Base-by-base conservation (phyloP, 2,329 filamentous ascomycete species). In the Teratosphaeria gauchensis region DNA sequence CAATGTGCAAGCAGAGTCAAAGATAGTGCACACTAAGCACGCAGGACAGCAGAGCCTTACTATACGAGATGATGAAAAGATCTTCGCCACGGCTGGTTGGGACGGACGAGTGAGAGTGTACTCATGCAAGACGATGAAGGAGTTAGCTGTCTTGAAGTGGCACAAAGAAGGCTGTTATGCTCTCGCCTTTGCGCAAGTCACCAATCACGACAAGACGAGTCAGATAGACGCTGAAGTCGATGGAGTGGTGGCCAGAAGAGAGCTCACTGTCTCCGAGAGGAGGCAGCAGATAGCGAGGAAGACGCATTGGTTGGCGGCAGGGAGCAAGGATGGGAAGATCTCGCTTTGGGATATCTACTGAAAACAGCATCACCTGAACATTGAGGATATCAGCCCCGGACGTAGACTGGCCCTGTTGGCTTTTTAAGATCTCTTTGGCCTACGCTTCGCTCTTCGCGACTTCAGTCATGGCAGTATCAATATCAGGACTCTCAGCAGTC, bases 1-100 rank as follows among this genome's bases (percentile, higher is more conserved):
- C 30, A 52, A 31, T 11, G 14, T 14, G 33, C 32, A 16, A 51
- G 33, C 19, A 4, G 54, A 63, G 24, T 53, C 60, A 11, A 65
- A 64, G 35, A 60, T 59, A 5, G 21, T 85, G 52, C 85, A 92
- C 65, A 96, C 92, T 1, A 92, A 88, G 69, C 94, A 97, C 72
- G 83, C 92, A 0, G 94, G 94, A 1, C 92, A 97, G 71, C 94
- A 99, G 73, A 84, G 85, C 11, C 75, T 99, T 6, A 77, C 75
- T 3, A 80, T 96, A 28, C 84, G 94, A 14, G 86, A 84, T 1
- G 94, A 99, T 71, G 88, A 85, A 2, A 87, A 83, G 63, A 81
- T 99, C 3, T 88, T 96, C 63, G 90, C 88, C 2, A 97, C 92
- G 0, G 92, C 90, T 0, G 94, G 94, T 3, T 99, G 94, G 94